Conservation (phyloP, 176 grass and related monocot species). For the Cenchrus fungigraminus region DNA sequence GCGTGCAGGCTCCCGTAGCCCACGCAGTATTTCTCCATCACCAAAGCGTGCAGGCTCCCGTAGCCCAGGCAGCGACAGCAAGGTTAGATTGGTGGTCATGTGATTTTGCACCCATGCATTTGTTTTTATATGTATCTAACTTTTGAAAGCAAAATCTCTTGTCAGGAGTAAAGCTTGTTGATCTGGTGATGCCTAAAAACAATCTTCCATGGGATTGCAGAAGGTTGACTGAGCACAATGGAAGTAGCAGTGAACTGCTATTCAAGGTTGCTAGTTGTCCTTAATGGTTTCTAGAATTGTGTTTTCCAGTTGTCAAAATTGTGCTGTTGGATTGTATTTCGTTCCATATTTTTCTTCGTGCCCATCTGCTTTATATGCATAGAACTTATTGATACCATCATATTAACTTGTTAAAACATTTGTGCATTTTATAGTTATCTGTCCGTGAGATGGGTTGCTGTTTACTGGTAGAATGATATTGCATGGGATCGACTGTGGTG, state of each 20-base stretch:
- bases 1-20: constrained; percentile 39
- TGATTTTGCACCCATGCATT: neutral
- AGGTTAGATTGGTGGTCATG: constrained; percentile 39
- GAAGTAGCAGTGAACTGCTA: constrained; percentile 38
- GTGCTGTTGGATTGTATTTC: constrained; percentile 43
- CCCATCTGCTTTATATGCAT: constrained; percentile 10
- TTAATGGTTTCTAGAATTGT: constrained; percentile 45
- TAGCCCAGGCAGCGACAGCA: constrained; percentile 16
- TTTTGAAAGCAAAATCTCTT: constrained; percentile 26
- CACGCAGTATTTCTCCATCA: neutral
- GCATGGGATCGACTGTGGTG: constrained; percentile 42
- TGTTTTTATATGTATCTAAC: neutral
- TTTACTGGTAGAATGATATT: constrained; percentile 57
- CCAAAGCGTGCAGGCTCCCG: too few relatives aligned
- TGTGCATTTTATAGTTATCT: constrained; percentile 74
- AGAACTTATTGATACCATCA: neutral
- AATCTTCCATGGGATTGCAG: neutral
- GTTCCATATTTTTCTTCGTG: constrained; percentile 3
- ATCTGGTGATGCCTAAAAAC: constrained; percentile 21
- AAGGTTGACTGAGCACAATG: constrained; percentile 21
- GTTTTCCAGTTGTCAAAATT: constrained; percentile 34
- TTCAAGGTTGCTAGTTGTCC: constrained; percentile 60
- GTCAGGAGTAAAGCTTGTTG: constrained; percentile 43
- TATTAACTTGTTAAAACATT: constrained; percentile 58
- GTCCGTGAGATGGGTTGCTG: constrained; percentile 59